These are phyloP conservation scores for Nymphaea thermarum DNA, from an alignment of 164 flowering plant species.

Conservation along the genomic window DNA sequence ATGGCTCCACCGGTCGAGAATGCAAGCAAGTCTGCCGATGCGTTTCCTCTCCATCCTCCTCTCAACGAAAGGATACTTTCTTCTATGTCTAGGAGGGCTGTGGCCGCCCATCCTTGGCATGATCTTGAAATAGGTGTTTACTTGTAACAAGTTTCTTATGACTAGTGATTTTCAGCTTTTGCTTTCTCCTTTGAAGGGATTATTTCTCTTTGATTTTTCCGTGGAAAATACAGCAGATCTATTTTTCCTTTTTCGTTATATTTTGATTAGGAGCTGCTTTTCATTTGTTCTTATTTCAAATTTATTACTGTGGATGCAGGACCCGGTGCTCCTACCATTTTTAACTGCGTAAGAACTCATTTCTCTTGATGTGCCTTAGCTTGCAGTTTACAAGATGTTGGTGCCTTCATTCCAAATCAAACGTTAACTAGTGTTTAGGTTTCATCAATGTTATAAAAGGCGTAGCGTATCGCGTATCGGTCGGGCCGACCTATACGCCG, in stretches of 20 bases:
- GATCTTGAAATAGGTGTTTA: conserved; percentile 81
- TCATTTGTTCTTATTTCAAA: background rate
- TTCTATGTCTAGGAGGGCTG: conserved; percentile 56
- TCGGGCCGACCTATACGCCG: too few relatives aligned
- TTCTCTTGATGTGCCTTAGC: too few relatives aligned
- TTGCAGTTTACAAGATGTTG: too few relatives aligned
- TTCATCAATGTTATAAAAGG: too few relatives aligned
- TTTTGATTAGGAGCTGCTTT: background rate
- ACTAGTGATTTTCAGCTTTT: background rate
- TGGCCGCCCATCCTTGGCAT: conserved; percentile 95
- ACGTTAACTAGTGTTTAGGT: too few relatives aligned
- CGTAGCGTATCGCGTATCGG: too few relatives aligned
- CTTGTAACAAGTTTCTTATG: background rate
- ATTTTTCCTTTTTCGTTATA: background rate
- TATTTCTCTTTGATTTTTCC: background rate
- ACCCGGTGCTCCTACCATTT: conserved; percentile 66
- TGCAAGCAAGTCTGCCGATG: conserved; percentile 9
- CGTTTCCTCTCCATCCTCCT: conserved; percentile 30
- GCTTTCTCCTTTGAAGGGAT: background rate
- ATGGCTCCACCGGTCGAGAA: conserved; percentile 41
- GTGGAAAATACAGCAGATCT: background rate
- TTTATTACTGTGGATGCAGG: conserved; percentile 37
- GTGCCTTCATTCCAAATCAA: too few relatives aligned
- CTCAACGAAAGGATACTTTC: conserved; percentile 81
- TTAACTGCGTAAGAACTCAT: conserved; percentile 61